Conservation (phyloP, 306 rosid species). For the Trifolium repens region DNA sequence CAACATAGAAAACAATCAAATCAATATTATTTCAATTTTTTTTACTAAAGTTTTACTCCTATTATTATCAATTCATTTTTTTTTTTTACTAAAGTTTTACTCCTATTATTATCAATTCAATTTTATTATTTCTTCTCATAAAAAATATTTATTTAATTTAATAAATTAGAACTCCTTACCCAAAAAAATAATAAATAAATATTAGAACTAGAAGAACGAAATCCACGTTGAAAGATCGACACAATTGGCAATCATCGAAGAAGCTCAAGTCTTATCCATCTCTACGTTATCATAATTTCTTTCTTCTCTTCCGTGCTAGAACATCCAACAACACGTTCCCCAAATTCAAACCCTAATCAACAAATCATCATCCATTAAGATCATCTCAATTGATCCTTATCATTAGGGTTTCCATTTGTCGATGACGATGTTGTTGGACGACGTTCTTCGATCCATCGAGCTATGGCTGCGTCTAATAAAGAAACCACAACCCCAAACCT, state of each 20-base stretch:
- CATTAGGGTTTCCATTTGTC: constrained; percentile 34
- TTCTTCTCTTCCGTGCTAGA: constrained; percentile 2
- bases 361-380: too few species aligned
- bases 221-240: background rate
- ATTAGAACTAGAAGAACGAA: background rate
- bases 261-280: background rate
- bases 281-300: background rate
- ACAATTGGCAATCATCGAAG: background rate
- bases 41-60: too few species aligned
- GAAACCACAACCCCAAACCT: constrained; percentile 63
- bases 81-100: too few species aligned
- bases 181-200: too few species aligned
- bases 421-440: constrained; percentile 76
- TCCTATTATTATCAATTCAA: too few species aligned
- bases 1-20: too few species aligned
- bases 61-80: too few species aligned
- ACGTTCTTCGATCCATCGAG: constrained; percentile 71
- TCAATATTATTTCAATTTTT: too few species aligned
- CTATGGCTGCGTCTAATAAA: constrained; percentile 70
- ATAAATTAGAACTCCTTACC: too few species aligned
- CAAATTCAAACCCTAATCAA: background rate
- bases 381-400: background rate
- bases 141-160: too few species aligned
- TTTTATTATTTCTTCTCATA: too few species aligned
- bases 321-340: constrained; percentile 6